phyloP scores from a whole-genome alignment of 164 flowering plant species.

The Vitis vinifera region ASM3070453v1 NC_081809.1:4976501-4977000 shows the following conservation, averaged over 20 bases:
- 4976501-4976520: no score
- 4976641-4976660: constrained; percentile 1
- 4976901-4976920: constrained; percentile 62
- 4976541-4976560: neutral
- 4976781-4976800: neutral
- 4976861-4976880: constrained; percentile 63
- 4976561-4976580: neutral
- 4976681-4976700: neutral
- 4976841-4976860: neutral
- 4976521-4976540: neutral
- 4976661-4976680: neutral
- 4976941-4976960: constrained; percentile 77
- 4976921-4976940: constrained; percentile 93
- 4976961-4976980: constrained; percentile 77
- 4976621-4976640: neutral
- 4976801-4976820: neutral
- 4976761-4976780: neutral
- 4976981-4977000: constrained; percentile 58
- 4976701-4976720: neutral
- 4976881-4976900: constrained; percentile 44
- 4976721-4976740: neutral
- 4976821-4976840: neutral
- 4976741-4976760: neutral
- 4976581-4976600: neutral
- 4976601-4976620: neutral